Conservation (phyloP, 768 basidiomycete genomes). For the Boletus bicolor region DNA sequence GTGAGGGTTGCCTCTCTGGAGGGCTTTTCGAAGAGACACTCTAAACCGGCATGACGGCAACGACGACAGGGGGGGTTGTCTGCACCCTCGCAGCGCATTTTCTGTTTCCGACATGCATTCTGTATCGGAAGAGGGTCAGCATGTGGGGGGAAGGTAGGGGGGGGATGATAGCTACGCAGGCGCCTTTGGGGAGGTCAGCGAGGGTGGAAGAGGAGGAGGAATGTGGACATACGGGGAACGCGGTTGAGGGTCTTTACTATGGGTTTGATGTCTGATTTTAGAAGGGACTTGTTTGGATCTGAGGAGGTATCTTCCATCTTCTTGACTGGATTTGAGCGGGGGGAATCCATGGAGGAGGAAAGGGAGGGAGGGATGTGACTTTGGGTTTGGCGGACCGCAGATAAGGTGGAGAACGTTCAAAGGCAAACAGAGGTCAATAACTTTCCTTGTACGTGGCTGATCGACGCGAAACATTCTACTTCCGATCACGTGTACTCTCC, state of each 20-base stretch:
- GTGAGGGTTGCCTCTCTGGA: slow-evolving; percentile 81
- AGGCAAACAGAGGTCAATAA: slow-evolving; percentile 22
- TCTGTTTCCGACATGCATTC: slow-evolving; percentile 96
- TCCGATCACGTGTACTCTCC: background rate
- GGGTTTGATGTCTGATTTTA: slow-evolving; percentile 72
- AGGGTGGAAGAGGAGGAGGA: background rate
- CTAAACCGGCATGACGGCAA: slow-evolving; percentile 84
- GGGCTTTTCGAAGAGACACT: slow-evolving; percentile 95
- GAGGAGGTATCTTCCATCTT: slow-evolving; percentile 49
- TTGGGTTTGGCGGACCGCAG: background rate
- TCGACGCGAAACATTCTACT: background rate
- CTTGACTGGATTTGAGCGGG: slow-evolving; percentile 35
- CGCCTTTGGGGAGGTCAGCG: slow-evolving; percentile 49
- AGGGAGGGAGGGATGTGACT: background rate
- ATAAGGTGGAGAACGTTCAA: background rate
- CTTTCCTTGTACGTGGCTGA: background rate
- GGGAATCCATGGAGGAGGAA: slow-evolving; percentile 18
- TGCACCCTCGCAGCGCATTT: slow-evolving; percentile 96
- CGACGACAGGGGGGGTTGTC: slow-evolving; percentile 96
- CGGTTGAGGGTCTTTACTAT: slow-evolving; percentile 75
- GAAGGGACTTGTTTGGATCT: slow-evolving; percentile 30
- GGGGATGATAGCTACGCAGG: slow-evolving; percentile 57
- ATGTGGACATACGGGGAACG: slow-evolving; percentile 68
- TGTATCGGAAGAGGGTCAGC: slow-evolving; percentile 33
- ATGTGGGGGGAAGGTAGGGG: slow-evolving; percentile 6